Evolutionary conservation across 2,329 filamentous ascomycete species (phyloP).

Genomic region (Cercospora sojina): DNA sequence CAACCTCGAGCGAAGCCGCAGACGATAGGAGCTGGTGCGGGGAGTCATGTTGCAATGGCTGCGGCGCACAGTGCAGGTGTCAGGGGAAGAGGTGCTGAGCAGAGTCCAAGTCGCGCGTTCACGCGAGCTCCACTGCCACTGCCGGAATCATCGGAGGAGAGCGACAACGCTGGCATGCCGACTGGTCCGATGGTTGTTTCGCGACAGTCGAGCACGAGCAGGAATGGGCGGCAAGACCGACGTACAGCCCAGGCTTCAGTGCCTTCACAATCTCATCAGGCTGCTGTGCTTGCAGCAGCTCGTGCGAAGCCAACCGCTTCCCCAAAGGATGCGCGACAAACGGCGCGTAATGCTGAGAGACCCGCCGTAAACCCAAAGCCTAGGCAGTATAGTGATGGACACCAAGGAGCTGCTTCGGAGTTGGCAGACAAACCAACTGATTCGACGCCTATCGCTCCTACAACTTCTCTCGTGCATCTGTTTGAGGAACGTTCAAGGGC

Average conservation of each 20-base stretch:
- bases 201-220: not conserved
- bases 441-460: constrained; percentile 47
- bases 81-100: constrained; percentile 22
- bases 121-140: constrained; percentile 17
- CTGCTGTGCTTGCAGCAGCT: constrained; percentile 33
- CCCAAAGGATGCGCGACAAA: constrained; percentile 4
- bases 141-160: not conserved
- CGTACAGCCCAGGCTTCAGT: not conserved
- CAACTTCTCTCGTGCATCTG: constrained; percentile 64
- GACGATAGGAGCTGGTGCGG: constrained; percentile 2
- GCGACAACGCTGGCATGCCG: not conserved
- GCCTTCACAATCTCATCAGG: constrained; percentile 31
- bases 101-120: constrained; percentile 23
- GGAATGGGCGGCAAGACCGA: not conserved
- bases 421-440: constrained; percentile 28
- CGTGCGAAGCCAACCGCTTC: constrained; percentile 22
- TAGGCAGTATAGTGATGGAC: constrained; percentile 28
- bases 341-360: constrained; percentile 14
- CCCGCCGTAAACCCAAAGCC: constrained; percentile 35
- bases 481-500: constrained; percentile 57
- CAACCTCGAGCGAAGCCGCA: constrained; percentile 15
- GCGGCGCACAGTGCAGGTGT: constrained; percentile 42
- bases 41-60: constrained; percentile 27
- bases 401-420: constrained; percentile 13
- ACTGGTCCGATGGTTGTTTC: not conserved